Evolutionary conservation across 768 basidiomycete genomes (phyloP), one percentile per base, ranked within the genome.

Genomic region (Leccinum subtestaceum): DNA sequence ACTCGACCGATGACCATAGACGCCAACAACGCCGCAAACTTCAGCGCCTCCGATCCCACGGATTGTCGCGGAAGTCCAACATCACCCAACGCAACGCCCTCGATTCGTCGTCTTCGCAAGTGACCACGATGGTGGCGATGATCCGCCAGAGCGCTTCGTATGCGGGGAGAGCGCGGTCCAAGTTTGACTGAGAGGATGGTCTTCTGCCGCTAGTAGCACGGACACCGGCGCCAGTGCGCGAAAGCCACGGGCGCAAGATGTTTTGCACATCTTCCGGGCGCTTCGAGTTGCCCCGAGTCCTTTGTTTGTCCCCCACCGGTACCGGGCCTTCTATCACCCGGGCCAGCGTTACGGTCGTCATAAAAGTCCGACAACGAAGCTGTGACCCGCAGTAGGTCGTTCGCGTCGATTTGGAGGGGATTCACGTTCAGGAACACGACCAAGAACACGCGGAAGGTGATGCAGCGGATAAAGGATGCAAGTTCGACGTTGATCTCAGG

Each of bases 101-200:
- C 0, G 59, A 57, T 9, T 63, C 59, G 13, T 75, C 63, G 4
- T 73, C 58, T n/a, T 73, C 69, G 47, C 72, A 65, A 13, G 10
- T 53, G 21, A 76, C 69, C 52, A 78, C 70, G 1, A 80, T 77
- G 0, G 81, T 65, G 1, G 85, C 84, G 53, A 84, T 73, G 21
- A 86, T 78, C 11, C 84, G 78, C 86, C 86, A 87, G 48, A 86
- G 69, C 0, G 81, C 82, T 65, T 87, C 86, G 75, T 83, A 87
- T 1, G 81, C 71, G 0, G 85, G 85, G 47, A 87, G 77, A 56
- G 87, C 75, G 57, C 77, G 77, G 48, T 85, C 76, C 15, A 86
- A 68, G 0, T 81, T 79, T 47, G 38, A 23, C 17, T 38, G 49
- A 52, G 38, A 40, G 1, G 8, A 43, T 17, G 40, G 4, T 43